Evolutionary conservation across 2,329 filamentous ascomycete species (phyloP).

Genomic region (Corinectria fuckeliana): DNA sequence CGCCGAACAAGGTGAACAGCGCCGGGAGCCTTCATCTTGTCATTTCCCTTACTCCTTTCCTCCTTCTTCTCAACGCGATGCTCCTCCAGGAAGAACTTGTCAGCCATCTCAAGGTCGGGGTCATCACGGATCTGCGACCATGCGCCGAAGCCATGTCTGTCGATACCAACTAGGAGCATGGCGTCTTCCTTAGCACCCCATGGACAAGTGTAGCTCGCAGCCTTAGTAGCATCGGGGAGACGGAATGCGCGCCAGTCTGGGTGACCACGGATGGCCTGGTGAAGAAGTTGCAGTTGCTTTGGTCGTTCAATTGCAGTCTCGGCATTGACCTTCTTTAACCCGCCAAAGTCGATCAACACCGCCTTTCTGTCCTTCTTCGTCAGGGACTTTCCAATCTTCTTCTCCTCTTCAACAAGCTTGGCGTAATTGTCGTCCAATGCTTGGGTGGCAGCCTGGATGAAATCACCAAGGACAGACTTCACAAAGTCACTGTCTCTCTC

Average conservation of each 20-base stretch:
- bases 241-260: slow-evolving; percentile 82
- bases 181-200: slow-evolving; percentile 96
- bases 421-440: slow-evolving; percentile 72
- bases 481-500: slow-evolving; percentile 86
- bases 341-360: slow-evolving; percentile 91
- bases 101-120: slow-evolving; percentile 78
- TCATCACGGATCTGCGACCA: slow-evolving; percentile 97
- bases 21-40: slow-evolving; percentile 89
- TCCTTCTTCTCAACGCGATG: slow-evolving; percentile 98
- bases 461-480: slow-evolving; percentile 75
- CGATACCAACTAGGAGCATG: slow-evolving; percentile 95
- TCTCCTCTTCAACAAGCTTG: slow-evolving; percentile 79
- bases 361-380: slow-evolving; percentile 99
- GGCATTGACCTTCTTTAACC: slow-evolving; percentile 93
- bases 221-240: slow-evolving; percentile 89
- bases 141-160: slow-evolving; percentile 91
- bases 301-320: slow-evolving; percentile 94
- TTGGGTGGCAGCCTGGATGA: slow-evolving; percentile 65
- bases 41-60: slow-evolving; percentile 79
- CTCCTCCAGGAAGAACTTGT: slow-evolving; percentile 96
- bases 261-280: slow-evolving; percentile 70
- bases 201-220: slow-evolving; percentile 86
- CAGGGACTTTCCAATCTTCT: slow-evolving; percentile 78
- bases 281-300: slow-evolving; percentile 84
- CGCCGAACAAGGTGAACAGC: slow-evolving; percentile 95